Evolutionary conservation across 139 green algal species (phyloP), one percentile per base, ranked within the genome.

Genomic region (Gonium pectorale): DNA sequence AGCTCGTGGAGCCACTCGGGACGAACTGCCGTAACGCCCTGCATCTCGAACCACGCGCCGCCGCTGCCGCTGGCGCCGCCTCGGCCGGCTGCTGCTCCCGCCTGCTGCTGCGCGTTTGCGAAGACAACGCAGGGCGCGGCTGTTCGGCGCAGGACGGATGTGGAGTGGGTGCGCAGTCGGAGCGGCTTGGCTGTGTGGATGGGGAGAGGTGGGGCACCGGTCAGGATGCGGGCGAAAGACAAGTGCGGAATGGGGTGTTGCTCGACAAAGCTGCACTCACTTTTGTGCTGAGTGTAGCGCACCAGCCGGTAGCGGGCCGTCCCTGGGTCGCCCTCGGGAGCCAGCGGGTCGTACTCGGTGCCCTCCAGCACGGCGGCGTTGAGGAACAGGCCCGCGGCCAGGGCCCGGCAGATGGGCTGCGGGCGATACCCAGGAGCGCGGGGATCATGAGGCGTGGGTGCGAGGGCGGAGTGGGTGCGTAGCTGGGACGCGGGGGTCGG

Each of bases 1-100:
- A 94, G 70, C 85, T 96, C 91, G 29, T 86, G 64, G 64, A 98
- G 89, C 94, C 93, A 96, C 33, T 93, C 89, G 0, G 89, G 87
- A 38, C 94, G 51, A 7, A 97, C 90, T 3, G 93, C 88, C 19
- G 89, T 92, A 2, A 98, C 93, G 3, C 94, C 93, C 71, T 92
- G 87, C 93, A 96, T 95, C 82, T 95, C 92, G 41, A 90, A 93
- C 90, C 87, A 93, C 35, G 92, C 93, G 70, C 84, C 83, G 62
- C 73, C 77, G n/a, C n/a, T 21, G 77, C 62, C 60, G 56, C 24
- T n/a, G n/a, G 19, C 24, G 56, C 56, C 24, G 21, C 56, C 24
- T 33, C 21, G 21, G 21, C 56, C 13, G 19, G 19, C 24, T 21
- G 22, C 56, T n/a, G 21, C 56, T 31, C 56, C 56, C 56, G 79